Percentiles rank a stretch among this genome's conserved stretches.
These are phyloP conservation scores for Phytophthora sp. DNA, from an alignment of 352 stramenopile species.

Conservation along the genomic window DNA sequence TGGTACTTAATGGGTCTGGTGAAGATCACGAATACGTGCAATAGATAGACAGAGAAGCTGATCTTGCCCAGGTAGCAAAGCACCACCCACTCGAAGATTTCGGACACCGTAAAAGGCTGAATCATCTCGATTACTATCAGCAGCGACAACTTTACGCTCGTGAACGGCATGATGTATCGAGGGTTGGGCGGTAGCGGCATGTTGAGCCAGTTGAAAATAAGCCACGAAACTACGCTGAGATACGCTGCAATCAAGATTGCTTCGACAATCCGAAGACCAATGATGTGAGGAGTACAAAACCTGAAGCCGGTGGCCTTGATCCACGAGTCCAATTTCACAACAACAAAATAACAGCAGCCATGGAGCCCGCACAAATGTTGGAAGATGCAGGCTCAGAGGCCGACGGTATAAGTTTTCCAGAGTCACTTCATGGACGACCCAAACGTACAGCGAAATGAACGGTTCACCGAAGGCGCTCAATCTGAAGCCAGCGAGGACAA, in stretches of 20 bases:
- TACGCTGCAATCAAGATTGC: constrained; percentile 31
- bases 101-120: constrained; percentile 22
- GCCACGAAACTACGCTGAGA: constrained; percentile 7
- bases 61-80: constrained; percentile 28
- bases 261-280: constrained; percentile 12
- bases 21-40: background rate
- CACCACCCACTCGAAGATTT: constrained; percentile 39
- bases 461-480: too few species aligned
- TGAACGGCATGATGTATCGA: background rate
- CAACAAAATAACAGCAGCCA: constrained; percentile 34
- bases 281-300: constrained; percentile 5
- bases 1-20: background rate
- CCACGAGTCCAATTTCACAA: constrained; percentile 13
- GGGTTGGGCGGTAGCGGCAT: constrained; percentile 19
- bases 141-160: constrained; percentile 19
- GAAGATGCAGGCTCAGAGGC: constrained; percentile 20
- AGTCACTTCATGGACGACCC: too few species aligned
- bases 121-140: constrained; percentile 34
- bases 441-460: too few species aligned
- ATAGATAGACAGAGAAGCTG: background rate
- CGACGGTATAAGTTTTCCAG: constrained; percentile 14
- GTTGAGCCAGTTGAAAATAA: constrained; percentile 39
- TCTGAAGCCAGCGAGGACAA: too few species aligned
- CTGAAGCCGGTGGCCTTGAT: constrained; percentile 17
- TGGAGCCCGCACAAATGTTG: constrained; percentile 24